Evolutionary conservation across 805 yeast genomes (phyloP), one percentile per base, ranked within the genome.

Genomic region (Kregervanrija pseudodelftensis): DNA sequence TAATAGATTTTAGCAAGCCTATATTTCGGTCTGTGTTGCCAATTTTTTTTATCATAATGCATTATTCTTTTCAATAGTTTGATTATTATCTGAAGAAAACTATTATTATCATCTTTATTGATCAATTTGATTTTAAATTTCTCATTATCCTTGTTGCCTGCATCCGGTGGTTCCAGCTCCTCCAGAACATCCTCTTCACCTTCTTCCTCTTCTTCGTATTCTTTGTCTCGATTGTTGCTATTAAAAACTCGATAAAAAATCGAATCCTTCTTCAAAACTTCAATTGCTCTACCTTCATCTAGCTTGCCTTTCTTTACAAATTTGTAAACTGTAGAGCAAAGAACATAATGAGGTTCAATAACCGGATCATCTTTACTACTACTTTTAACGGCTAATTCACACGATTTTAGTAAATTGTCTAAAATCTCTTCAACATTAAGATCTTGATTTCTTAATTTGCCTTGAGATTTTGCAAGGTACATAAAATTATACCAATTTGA

Each of bases 1-100:
- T 66, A 72, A 13, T 69, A 63, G 10, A 90, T 79, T 43, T 65
- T 70, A 0, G 97, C 88, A 12, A 85, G 66, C 49, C 89, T 69
- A 56, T 74, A 89, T 2, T 77, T 71, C 1, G 97, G 95, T 43
- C 85, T 75, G 58, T 93, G 98, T 43, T 89, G 95, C 97, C 97
- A 89, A 43, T 80, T 85, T 58, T 81, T 85, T 58, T 84, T 89
- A 59, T 91, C 98, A 10, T 75, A 63, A 0, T 66, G 41, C 13
- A 73, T 61, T 3, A 87, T 57, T 45, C 67, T 74, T 35, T 64
- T 65, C 36, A 87, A 60, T 8, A 77, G 61, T 0, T 57, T 58
- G 1, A 82, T 64, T 3, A 82, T 63, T 11, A 65, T 53, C 8
- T 58, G 50, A 43, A 62, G 69, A 49, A 78, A 69, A 1, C 56